A percentile compares a stretch with the other conserved stretches of the same genome.
phyloP scores from a whole-genome alignment of 176 grass and related monocot genomes.

The Musa itinerans region DNA sequence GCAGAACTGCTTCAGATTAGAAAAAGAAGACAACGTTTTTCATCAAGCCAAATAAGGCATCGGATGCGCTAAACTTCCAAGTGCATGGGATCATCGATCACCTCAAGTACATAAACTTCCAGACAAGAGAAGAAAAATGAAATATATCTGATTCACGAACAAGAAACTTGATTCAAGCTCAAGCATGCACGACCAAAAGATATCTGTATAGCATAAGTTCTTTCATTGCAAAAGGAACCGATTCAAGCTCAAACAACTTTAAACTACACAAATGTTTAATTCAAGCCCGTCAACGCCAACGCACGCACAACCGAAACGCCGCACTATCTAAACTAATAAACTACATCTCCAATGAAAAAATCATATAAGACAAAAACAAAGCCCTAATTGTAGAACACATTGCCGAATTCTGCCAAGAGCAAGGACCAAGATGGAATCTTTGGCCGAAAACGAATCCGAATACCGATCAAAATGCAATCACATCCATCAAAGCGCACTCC shows the following conservation, averaged over 20 bases:
- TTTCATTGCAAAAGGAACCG: background rate
- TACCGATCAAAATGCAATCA: conserved; percentile 6
- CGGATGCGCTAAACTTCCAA: background rate
- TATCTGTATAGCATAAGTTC: too few species aligned
- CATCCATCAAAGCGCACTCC: conserved; percentile 1
- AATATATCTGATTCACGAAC: background rate
- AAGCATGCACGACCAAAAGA: too few species aligned
- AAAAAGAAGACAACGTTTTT: too few species aligned
- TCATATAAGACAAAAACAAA: background rate
- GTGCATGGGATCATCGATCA: background rate
- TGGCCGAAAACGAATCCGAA: background rate
- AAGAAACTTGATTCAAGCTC: background rate
- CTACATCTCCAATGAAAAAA: background rate
- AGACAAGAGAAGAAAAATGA: background rate
- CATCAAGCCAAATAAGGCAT: too few species aligned
- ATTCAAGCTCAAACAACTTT: background rate
- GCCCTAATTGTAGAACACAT: conserved; percentile 42
- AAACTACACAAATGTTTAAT: background rate
- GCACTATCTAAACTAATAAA: background rate
- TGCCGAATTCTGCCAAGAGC: conserved; percentile 19
- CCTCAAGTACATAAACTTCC: background rate
- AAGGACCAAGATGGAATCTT: conserved; percentile 29
- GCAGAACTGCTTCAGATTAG: background rate
- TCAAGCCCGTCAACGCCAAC: background rate
- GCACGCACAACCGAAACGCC: conserved; percentile 19